Evolutionary conservation across 2,329 filamentous ascomycete genomes (phyloP), one percentile per base, ranked within the genome.

Genomic region (Alternaria sp.): DNA sequence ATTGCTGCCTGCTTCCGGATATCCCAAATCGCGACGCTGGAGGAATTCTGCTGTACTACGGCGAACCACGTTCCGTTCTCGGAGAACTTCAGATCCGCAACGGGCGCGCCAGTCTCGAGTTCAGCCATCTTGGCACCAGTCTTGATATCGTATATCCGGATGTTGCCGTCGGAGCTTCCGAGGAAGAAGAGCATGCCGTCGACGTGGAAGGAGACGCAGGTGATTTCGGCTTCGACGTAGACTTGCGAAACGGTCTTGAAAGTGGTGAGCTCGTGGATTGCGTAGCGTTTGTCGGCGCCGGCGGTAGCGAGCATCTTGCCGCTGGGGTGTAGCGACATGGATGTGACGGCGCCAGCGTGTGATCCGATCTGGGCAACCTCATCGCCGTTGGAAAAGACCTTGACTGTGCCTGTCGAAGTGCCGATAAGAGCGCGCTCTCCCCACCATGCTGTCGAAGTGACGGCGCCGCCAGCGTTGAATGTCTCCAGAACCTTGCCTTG

Each of bases 1-100:
- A 90, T 89, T 73, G 89, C 87, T 6, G 90, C 90, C 17, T 91
- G 89, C 82, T 97, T 97, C 72, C 96, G 90, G 64, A 99, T 85
- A 80, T 98, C 95, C 85, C 96, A 98, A 58, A 98, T 89, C 10
- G 92, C 92, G 40, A 97, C 90, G 23, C 86, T 90, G 21, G 89
- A 91, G 68, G 93, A 92, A 28, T 89, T 90, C 79, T 93, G 90
- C 62, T 91, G 89, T 8, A 90, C 90, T 6, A 93, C 91, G 2
- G 95, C 95, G 67, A 99, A 90, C 93, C 94, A 98, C 73, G 92
- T 97, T 23, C 96, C 96, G 72, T 99, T 99, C 80, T 99, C 96
- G 0, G 94, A 97, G 81, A 99, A 99, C 62, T 87, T 86, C 44
- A 99, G 83, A 11, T 89, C 88, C 72, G 92, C 88, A 4, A 97